Evolutionary conservation across 2,329 filamentous ascomycete genomes (phyloP), one percentile per base, ranked within the genome.

Genomic region (Juglanconis oblonga): DNA sequence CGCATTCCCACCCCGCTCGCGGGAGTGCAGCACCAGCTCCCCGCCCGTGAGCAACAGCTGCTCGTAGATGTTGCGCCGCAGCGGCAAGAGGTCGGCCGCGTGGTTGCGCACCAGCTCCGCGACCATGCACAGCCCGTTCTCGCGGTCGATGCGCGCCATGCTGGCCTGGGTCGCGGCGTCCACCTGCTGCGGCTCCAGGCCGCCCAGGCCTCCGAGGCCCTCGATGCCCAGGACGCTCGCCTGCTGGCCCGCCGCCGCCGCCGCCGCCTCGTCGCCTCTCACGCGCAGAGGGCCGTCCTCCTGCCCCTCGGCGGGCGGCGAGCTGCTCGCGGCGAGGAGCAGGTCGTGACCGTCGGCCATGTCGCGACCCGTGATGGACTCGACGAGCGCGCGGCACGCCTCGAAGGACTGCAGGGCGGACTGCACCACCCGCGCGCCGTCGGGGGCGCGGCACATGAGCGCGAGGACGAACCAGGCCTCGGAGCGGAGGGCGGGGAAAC

Each of bases 401-500:
- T 74, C 76, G 0, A 74, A 67, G 0, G 77, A 71, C 9, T 75
- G 68, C 49, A 86, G 69, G 1, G 79, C 70, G 11, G 73, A 71
- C 8, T 76, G 65, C 17, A 84, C 77, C 10, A 81, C 71, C 2
- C 69, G 66, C 2, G 81, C 79, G 7, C 84, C 83, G 40, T 82
- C 79, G 1, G 67, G 58, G 1, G 79, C 78, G 33, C 83, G 77
- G 45, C 79, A 79, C 78, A 87, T 83, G 38, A 88, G 77, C 2
- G 86, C 86, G 55, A 87, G 77, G 5, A 86, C 79, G 63, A 88
- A 87, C 79, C 85, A 84, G 3, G 81, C 78, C 67, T 88, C 86
- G 44, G 83, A 85, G 17, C 82, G 77, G 2, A 88, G 74, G 2
- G 81, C 76, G 0, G 84, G 82, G 77, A 84, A 88, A 64, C 84